Percentiles rank a stretch among this genome's conserved stretches.
Conservation (phyloP, 106 monocot genomes). For the Dioscorea dumetorum region DNA sequence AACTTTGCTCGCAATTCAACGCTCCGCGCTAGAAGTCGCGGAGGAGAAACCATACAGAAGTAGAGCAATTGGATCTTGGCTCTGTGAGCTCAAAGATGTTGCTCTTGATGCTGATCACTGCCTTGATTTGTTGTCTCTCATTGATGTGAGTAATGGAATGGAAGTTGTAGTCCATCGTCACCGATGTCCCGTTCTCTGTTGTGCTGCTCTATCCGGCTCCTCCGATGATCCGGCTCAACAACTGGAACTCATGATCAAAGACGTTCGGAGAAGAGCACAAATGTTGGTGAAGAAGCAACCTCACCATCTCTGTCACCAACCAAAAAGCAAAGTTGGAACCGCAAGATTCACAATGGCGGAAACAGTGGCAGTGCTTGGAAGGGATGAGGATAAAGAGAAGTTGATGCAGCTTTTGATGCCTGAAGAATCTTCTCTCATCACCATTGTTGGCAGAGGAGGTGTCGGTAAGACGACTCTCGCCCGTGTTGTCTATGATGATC, state of each 20-base stretch:
- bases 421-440: neutral
- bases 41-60: too few species aligned
- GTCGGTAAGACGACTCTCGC: neutral
- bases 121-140: neutral
- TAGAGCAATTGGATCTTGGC: too few species aligned
- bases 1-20: too few species aligned
- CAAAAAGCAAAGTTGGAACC: neutral
- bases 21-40: too few species aligned
- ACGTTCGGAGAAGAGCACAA: neutral
- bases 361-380: neutral
- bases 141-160: neutral
- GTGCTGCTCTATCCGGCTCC: too few species aligned
- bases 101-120: neutral
- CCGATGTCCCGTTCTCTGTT: neutral
- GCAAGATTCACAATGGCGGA: neutral
- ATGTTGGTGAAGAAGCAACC: neutral
- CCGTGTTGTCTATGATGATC: neutral
- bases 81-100: neutral
- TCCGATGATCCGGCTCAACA: too few species aligned
- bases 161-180: neutral
- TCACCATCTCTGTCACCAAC: neutral
- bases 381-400: neutral
- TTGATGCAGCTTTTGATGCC: neutral
- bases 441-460: neutral
- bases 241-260: too few species aligned